phyloP scores from a whole-genome alignment of 2,329 filamentous ascomycete genomes.

The Harringtonia lauricola region DNA sequence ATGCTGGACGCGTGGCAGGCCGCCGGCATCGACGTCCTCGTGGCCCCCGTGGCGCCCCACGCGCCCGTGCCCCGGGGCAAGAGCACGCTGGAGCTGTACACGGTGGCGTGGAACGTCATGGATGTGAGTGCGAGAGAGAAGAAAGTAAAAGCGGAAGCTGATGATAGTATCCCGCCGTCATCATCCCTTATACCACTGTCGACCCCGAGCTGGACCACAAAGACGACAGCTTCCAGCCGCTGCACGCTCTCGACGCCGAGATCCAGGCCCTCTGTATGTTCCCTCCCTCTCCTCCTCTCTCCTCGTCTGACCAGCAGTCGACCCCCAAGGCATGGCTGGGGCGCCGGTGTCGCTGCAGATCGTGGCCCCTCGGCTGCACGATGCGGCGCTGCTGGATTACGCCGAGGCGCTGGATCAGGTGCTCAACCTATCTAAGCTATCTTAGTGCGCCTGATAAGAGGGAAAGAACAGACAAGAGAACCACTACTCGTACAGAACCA shows the following conservation, averaged over 20 bases:
- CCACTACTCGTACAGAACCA: too few relatives aligned
- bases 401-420: conserved; percentile 1
- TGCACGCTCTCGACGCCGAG: conserved; percentile 7
- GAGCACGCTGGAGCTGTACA: conserved; percentile 10
- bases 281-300: not conserved
- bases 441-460: not conserved
- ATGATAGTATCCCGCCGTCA: conserved; percentile 7
- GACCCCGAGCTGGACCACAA: conserved; percentile 5
- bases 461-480: not conserved
- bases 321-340: conserved; percentile 6
- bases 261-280: conserved; percentile 8
- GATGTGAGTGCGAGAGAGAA: conserved; percentile 3
- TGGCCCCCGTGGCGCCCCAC: conserved; percentile 9
- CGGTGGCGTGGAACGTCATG: conserved; percentile 10
- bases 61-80: conserved; percentile 1
- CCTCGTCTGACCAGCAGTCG: conserved; percentile 3
- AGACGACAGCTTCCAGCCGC: conserved; percentile 1
- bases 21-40: conserved; percentile 9
- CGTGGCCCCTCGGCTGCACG: conserved; percentile 6
- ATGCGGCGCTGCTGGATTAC: conserved; percentile 1
- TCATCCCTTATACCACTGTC: conserved; percentile 8
- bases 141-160: too few relatives aligned
- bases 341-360: conserved; percentile 8
- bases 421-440: conserved; percentile 5
- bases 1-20: conserved; percentile 11